These are phyloP conservation scores for Copromyces sp. DNA, from an alignment of 495 filamentous ascomycete species.

Conservation along the genomic window DNA sequence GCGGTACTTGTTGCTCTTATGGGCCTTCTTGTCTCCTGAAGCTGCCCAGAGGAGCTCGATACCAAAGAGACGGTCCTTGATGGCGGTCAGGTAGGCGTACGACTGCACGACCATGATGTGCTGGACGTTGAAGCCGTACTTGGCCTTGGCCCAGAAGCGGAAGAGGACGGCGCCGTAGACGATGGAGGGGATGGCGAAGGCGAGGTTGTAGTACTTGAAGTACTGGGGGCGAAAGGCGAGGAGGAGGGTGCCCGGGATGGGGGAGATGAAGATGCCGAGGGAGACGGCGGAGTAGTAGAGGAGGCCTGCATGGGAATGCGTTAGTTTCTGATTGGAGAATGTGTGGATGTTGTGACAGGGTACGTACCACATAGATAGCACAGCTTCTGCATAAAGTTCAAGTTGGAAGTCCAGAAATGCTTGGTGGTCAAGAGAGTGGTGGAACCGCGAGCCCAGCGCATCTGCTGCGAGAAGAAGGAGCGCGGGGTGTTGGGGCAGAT, in stretches of 20 bases:
- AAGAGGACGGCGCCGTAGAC: constrained; percentile 21
- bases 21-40: constrained; percentile 25
- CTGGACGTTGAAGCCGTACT: constrained; percentile 27
- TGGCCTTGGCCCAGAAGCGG: constrained; percentile 21
- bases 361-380: constrained; percentile 23
- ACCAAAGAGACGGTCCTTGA: constrained; percentile 23
- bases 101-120: constrained; percentile 27
- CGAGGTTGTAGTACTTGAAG: constrained; percentile 28
- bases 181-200: constrained; percentile 25
- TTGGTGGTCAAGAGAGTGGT: constrained; percentile 23
- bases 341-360: too few species aligned
- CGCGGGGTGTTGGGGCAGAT: constrained; percentile 26
- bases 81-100: constrained; percentile 25
- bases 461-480: constrained; percentile 27
- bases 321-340: neutral
- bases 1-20: constrained; percentile 25
- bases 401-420: constrained; percentile 21
- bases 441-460: constrained; percentile 25
- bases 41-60: constrained; percentile 26
- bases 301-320: constrained; percentile 9
- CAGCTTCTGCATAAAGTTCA: constrained; percentile 22
- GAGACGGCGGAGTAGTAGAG: constrained; percentile 27
- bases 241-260: constrained; percentile 22
- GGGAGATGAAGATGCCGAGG: constrained; percentile 26
- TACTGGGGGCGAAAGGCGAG: constrained; percentile 20